Base-by-base conservation (phyloP, 2,329 filamentous ascomycete species). In the Fusarium mangiferae region DNA sequence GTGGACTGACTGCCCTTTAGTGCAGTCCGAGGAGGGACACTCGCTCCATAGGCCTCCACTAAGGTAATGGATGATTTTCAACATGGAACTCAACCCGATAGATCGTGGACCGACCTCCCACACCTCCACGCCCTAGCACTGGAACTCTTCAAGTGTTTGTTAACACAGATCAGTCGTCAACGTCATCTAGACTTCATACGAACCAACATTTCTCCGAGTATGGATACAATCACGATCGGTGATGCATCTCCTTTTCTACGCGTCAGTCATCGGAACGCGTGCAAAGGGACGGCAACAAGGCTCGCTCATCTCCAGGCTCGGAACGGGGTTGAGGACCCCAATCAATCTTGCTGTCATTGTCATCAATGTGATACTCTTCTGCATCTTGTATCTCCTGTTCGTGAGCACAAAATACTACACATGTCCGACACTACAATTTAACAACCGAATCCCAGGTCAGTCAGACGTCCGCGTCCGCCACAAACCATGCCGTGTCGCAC, bases 401-500 rank as follows among this genome's bases (percentile, higher is more conserved):
- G 35, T 57, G 56, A 62, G n/a, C 67, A 66, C 65, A 57, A 55
- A 30, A 57, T 70, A 59, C 49, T 48, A 68, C 71, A 51, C 51
- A 56, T 68, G 71, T 74, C 62, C 33, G 48, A 64, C 63, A 55
- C 39, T 57, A 66, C 59, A 69, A 65, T 64, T 69, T 56, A 39
- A 64, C 24, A 56, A 28, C 56, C 42, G 51, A 59, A 68, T 65
- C 55, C n/a, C 45, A 64, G 56, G 46, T 57, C 51, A 54, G 36
- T 49, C 58, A 64, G 35, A 67, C 49, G 55, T 45, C 61, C 56
- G 33, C 64, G 55, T 48, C 58, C 58, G 33, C 66, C 68, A 76
- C 58, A 58, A 69, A 56, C 70, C 62, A 66, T 72, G 65, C 66
- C 67, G 54, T 77, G 74, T 74, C 70, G 62, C 71, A 65, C 59